phyloP scores from a whole-genome alignment of 2,329 filamentous ascomycete genomes.

The Simplicillium aogashimaense region DNA sequence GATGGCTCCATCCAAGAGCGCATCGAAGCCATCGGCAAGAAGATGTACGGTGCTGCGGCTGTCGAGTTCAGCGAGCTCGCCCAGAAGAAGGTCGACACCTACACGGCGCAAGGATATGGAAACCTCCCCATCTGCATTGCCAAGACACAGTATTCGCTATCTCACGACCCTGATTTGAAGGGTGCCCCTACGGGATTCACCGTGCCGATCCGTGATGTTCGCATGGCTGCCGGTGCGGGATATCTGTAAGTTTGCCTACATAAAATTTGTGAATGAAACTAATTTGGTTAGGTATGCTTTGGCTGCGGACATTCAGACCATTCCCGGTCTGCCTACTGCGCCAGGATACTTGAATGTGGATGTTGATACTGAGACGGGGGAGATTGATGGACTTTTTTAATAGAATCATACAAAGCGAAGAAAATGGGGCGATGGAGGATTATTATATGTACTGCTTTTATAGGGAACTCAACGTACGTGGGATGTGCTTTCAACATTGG shows the following conservation, averaged over 20 bases:
- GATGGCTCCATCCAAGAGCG: conserved; percentile 76
- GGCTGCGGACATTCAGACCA: conserved; percentile 96
- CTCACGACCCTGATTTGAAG: conserved; percentile 87
- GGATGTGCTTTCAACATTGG: too few species aligned
- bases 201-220: conserved; percentile 86
- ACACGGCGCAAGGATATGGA: conserved; percentile 83
- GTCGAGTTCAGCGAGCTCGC: conserved; percentile 93
- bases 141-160: conserved; percentile 97
- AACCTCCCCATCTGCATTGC: conserved; percentile 94
- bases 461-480: neutral
- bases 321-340: conserved; percentile 87
- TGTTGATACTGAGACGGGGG: conserved; percentile 69
- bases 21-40: conserved; percentile 80
- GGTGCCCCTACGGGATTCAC: conserved; percentile 92
- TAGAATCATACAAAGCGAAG: neutral
- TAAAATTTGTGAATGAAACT: conserved; percentile 16
- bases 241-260: conserved; percentile 55
- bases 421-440: neutral
- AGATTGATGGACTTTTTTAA: conserved; percentile 85
- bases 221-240: conserved; percentile 87
- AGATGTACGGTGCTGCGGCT: conserved; percentile 86
- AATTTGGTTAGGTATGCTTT: conserved; percentile 62
- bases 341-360: conserved; percentile 95
- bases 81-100: conserved; percentile 92
- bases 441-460: neutral